Evolutionary conservation across 2,329 filamentous ascomycete genomes (phyloP), one percentile per base, ranked within the genome.

Genomic region (Septoria linicola): DNA sequence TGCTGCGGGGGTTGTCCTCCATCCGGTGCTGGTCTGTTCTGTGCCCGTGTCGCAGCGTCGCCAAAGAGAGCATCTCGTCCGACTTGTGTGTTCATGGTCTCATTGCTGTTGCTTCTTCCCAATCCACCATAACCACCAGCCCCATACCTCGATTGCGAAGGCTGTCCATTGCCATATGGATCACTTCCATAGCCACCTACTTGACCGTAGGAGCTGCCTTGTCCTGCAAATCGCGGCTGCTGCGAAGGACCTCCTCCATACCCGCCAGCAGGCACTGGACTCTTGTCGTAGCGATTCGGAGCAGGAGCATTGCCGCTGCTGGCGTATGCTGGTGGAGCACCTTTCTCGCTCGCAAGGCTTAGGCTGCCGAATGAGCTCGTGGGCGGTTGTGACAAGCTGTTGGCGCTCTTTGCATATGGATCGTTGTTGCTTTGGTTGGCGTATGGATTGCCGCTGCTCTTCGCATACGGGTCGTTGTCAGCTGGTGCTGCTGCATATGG

Each of bases 51-150:
- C 14, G 72, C 66, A 2, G 81, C 80, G 53, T 77, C 77, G 17
- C 80, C 81, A 52, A 89, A 88, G 3, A 89, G 75, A 21, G 79
- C 81, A 63, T 85, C 80, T 34, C 84, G 77, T 57, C 83, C 79
- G 31, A 72, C 73, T 52, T 83, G 80, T 10, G 71, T 73, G 41
- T 70, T 70, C 54, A 70, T 67, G 27, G 77, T 76, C 57, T 80
- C 76, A 48, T 77, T 75, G 43, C 74, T 73, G 55, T 74, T 72
- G 41, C 67, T 61, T 39, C 73, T 69, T 40, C 79, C 80, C 49
- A 82, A 65, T n/a, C 78, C 79, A 53, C 79, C 79, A 57, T 81
- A 81, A 44, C 79, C 78, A 55, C 76, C 75, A 54, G 71, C 60
- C 35, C 74, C 72, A 48, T 73, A 74, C n/a, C 74, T 61, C 52